Base-by-base conservation (phyloP, 495 filamentous ascomycete species). In the Aspergillus hancockii region DNA sequence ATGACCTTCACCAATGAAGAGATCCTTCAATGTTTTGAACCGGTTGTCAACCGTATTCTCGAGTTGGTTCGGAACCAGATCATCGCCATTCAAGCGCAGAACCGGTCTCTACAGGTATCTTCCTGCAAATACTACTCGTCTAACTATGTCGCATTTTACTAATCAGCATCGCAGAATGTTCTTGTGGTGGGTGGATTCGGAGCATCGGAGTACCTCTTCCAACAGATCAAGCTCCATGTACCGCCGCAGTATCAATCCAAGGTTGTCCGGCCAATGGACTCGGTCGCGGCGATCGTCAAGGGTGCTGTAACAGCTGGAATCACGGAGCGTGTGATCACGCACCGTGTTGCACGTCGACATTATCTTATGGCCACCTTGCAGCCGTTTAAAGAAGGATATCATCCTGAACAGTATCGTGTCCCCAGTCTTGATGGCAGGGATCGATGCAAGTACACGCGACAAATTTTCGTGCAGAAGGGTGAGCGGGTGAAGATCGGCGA, bases 331-430 rank as follows among this genome's bases (percentile, higher is more conserved):
- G 90, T 98, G 60, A 86, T 98, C 67, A 98, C 95, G 4, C 92
- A 93, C 63, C 94, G 94, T 81, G 91, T 98, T 56, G 94, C 94
- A n/a, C 90, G 94, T 74, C 87, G 94, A 38, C 94, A 98, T 75
- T 98, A 98, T 71, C 91, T 98, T 57, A 98, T 98, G 94, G 95
- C 94, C 43, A 98, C 94, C 0, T 84, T 98, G 18, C 93, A 98
- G 70, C 95, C 95, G 8, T 98, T 98, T 83, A 97, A 98, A 73
- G 93, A 98, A 71, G 94, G 94, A 18, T 96, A 98, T 71, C 94
- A 98, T 69, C 94, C 93, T 2, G 94, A 98, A 71, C 91, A 94
- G 58, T 98, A 98, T 76, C 92, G 94, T 62, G 95, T 98, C 14
- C 95, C 94, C 21, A 94, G 90, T 63, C 83, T 98, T 56, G 94